A percentile compares a stretch with the other conserved stretches of the same genome.
Conservation (phyloP, 139 green algal genomes). For the Haematococcus sp. region DNA sequence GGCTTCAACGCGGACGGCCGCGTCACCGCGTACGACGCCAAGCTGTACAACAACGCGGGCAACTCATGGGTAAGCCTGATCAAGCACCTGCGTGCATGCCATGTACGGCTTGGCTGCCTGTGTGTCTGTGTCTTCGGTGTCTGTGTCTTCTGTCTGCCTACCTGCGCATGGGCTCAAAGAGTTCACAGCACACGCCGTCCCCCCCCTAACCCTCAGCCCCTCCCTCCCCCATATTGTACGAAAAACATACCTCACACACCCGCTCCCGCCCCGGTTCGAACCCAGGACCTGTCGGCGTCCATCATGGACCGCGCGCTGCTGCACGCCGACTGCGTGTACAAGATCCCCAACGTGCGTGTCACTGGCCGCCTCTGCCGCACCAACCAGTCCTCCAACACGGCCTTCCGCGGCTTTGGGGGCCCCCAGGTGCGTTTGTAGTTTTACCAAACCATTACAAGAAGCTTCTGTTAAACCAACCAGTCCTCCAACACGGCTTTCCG, state of each 20-base stretch:
- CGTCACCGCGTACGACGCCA: slow-evolving; percentile 74
- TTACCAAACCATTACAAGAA: too few relatives aligned
- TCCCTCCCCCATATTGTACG: not conserved
- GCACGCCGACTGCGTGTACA: slow-evolving; percentile 78
- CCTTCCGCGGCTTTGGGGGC: slow-evolving; percentile 93
- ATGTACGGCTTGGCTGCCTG: slow-evolving; percentile 35
- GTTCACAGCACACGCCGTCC: too few relatives aligned
- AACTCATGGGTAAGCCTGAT: slow-evolving; percentile 24
- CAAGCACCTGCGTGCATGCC: too few relatives aligned
- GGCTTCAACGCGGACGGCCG: slow-evolving; percentile 49
- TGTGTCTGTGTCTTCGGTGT: slow-evolving; percentile 60
- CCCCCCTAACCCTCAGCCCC: not conserved
- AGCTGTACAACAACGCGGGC: slow-evolving; percentile 89
- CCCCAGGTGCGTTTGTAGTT: slow-evolving; percentile 64
- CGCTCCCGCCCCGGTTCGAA: not conserved
- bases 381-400: slow-evolving; percentile 90
- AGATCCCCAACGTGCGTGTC: slow-evolving; percentile 65
- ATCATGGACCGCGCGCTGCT: slow-evolving; percentile 92
- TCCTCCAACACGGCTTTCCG: slow-evolving; percentile 93
- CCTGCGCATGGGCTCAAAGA: too few relatives aligned
- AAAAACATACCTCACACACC: not conserved
- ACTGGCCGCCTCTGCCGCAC: slow-evolving; percentile 78
- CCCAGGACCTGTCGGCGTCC: slow-evolving; percentile 66
- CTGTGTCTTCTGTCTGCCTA: not conserved
- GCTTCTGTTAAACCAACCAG: slow-evolving; percentile 84